phyloP scores from a whole-genome alignment of 306 rosid species.

The Aeschynomene evenia region DNA sequence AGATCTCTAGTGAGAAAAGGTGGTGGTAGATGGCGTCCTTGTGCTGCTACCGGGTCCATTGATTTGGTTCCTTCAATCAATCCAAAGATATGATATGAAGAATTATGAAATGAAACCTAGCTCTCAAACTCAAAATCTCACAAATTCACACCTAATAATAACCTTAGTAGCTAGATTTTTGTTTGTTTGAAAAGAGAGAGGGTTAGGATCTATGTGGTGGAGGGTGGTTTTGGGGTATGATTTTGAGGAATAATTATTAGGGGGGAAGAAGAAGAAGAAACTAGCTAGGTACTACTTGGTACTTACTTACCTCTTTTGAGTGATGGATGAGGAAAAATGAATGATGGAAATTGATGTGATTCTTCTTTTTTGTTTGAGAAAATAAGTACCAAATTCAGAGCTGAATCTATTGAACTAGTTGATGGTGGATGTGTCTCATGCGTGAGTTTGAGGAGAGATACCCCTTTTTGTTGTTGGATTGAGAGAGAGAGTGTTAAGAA shows the following conservation, averaged over 20 bases:
- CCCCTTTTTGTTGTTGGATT: conserved; percentile 2
- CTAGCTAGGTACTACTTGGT: conserved; percentile 18
- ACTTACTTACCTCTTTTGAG: conserved; percentile 37
- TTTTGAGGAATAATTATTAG: conserved; percentile 5
- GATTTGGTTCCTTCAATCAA: not conserved
- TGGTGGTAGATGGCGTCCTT: conserved; percentile 83
- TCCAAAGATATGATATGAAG: not conserved
- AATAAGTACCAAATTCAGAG: conserved; percentile 43
- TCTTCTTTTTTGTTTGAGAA: too few species aligned
- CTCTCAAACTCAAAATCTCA: conserved; percentile 1
- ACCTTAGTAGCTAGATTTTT: conserved; percentile 16
- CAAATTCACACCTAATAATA: too few species aligned
- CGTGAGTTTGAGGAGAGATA: conserved; percentile 26
- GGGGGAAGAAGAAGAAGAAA: conserved; percentile 26
- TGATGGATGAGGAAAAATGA: too few species aligned
- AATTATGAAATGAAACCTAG: not conserved
- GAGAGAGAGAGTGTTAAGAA: conserved; percentile 25
- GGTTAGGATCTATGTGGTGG: conserved; percentile 26
- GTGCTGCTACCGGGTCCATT: conserved; percentile 88
- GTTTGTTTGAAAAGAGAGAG: not conserved
- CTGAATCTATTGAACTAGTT: conserved; percentile 30
- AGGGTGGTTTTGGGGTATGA: not conserved
- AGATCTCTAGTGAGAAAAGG: conserved; percentile 82
- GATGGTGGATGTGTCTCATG: conserved; percentile 15
- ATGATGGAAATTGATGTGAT: too few species aligned